These are phyloP conservation scores for Trypanosoma brucei DNA, from an alignment of 208 protist genomes.

Conservation along the genomic window DNA sequence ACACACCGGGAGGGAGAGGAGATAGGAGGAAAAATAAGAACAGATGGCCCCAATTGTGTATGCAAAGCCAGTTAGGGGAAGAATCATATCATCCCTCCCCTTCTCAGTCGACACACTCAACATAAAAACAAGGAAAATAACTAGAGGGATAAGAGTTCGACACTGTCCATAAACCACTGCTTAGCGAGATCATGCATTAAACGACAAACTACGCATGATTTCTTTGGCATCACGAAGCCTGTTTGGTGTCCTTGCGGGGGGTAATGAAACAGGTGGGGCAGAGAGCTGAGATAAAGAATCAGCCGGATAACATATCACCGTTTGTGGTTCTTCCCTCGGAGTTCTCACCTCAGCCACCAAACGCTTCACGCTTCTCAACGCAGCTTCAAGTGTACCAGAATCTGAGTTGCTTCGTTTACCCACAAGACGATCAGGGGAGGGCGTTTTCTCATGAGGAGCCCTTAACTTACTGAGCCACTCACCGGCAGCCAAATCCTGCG, in stretches of 20 bases:
- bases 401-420: constrained; percentile 12
- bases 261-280: not conserved
- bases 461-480: constrained; percentile 11
- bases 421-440: not conserved
- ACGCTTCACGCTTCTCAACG: constrained; percentile 20
- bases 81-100: no score
- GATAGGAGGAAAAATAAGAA: no score
- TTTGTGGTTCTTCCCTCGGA: constrained; percentile 16
- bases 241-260: not conserved
- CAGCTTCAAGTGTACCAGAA: constrained; percentile 3
- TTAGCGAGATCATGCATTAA: constrained; percentile 14
- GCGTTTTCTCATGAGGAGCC: constrained; percentile 1
- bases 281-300: not conserved
- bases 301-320: constrained; percentile 15
- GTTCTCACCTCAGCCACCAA: constrained; percentile 11
- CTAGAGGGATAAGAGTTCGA: not conserved
- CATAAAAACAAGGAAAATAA: no score
- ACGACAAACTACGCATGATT: constrained; percentile 25
- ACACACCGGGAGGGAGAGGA: no score
- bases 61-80: no score
- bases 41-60: no score
- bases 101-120: no score
- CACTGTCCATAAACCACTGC: constrained; percentile 1
- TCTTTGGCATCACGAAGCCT: constrained; percentile 24
- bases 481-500: constrained; percentile 2